Percentiles rank a stretch among this genome's conserved stretches.
These are phyloP conservation scores for Aspergillus puulaauensis DNA, from an alignment of 2,329 filamentous ascomycete genomes.

Conservation along the genomic window DNA sequence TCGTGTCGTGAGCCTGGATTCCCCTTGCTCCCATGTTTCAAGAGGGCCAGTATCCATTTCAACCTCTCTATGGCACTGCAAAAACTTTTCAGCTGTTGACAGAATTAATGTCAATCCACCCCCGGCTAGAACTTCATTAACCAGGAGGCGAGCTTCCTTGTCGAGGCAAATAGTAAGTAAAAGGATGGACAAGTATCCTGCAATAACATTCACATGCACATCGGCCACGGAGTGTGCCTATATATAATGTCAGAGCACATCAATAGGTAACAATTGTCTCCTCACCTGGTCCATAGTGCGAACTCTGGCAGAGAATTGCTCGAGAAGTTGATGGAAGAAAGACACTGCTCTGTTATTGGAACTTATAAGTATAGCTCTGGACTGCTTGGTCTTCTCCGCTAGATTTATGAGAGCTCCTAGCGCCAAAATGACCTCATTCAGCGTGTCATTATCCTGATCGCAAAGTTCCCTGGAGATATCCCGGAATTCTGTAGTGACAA, in stretches of 20 bases:
- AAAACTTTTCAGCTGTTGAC: constrained; percentile 61
- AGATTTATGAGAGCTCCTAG: constrained; percentile 86
- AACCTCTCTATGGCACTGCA: constrained; percentile 59
- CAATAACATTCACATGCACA: constrained; percentile 74
- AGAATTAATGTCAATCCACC: constrained; percentile 52
- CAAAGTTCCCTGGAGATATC: constrained; percentile 29
- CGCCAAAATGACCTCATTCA: constrained; percentile 74
- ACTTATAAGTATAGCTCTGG: constrained; percentile 53
- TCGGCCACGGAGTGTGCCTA: constrained; percentile 62
- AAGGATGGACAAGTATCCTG: constrained; percentile 82
- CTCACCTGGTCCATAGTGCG: constrained; percentile 68
- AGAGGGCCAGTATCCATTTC: constrained; percentile 47
- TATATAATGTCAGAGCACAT: constrained; percentile 13
- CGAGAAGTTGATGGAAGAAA: constrained; percentile 61
- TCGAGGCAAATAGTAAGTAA: constrained; percentile 76
- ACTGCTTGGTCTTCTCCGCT: constrained; percentile 70
- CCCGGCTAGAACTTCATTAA: constrained; percentile 46
- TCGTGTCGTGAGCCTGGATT: constrained; percentile 53
- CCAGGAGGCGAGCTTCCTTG: constrained; percentile 40
- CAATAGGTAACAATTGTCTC: constrained; percentile 10
- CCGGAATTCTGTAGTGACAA: constrained; percentile 35
- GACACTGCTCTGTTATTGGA: constrained; percentile 35
- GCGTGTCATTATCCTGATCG: constrained; percentile 51
- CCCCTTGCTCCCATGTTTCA: constrained; percentile 49
- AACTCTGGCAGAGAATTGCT: constrained; percentile 67